These are phyloP conservation scores for Vanrija sp. DNA, from an alignment of 1,284 basidiomycete genomes.

Conservation along the genomic window DNA sequence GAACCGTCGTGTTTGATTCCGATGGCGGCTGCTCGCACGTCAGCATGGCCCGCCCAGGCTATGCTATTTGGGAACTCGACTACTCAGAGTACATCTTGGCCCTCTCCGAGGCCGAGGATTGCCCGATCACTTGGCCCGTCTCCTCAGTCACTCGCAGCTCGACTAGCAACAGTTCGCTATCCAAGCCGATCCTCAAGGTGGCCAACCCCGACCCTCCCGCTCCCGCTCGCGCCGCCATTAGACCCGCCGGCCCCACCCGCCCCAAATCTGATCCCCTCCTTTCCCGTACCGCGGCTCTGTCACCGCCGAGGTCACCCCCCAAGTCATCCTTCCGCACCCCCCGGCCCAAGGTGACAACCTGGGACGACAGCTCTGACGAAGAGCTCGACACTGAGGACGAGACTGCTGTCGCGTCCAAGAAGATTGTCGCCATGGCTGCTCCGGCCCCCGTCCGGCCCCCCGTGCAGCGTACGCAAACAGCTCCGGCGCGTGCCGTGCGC, in stretches of 20 bases:
- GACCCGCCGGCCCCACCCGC: neutral
- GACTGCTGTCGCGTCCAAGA: constrained; percentile 1
- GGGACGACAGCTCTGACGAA: constrained; percentile 21
- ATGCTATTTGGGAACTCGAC: constrained; percentile 42
- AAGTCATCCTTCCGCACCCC: constrained; percentile 13
- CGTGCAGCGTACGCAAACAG: constrained; percentile 6
- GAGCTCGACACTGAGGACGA: constrained; percentile 16
- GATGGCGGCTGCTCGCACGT: constrained; percentile 31
- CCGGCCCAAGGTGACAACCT: constrained; percentile 6
- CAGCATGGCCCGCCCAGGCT: constrained; percentile 39
- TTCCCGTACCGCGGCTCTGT: neutral
- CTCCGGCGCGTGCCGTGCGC: constrained; percentile 24
- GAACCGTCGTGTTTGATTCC: constrained; percentile 33
- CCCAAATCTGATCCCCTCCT: neutral
- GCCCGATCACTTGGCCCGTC: constrained; percentile 2
- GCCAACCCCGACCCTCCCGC: neutral
- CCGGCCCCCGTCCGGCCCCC: constrained; percentile 1
- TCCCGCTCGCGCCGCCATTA: neutral
- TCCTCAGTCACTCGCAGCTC: constrained; percentile 3
- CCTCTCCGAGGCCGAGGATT: constrained; percentile 28
- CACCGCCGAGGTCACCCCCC: neutral
- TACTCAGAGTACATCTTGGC: constrained; percentile 37
- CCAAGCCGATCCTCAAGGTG: neutral
- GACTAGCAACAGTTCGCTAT: neutral
- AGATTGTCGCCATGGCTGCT: neutral